A percentile compares a stretch with the other conserved stretches of the same genome.
These are phyloP conservation scores for Lipomyces yamadae DNA, from an alignment of 805 yeast species.

Conservation along the genomic window DNA sequence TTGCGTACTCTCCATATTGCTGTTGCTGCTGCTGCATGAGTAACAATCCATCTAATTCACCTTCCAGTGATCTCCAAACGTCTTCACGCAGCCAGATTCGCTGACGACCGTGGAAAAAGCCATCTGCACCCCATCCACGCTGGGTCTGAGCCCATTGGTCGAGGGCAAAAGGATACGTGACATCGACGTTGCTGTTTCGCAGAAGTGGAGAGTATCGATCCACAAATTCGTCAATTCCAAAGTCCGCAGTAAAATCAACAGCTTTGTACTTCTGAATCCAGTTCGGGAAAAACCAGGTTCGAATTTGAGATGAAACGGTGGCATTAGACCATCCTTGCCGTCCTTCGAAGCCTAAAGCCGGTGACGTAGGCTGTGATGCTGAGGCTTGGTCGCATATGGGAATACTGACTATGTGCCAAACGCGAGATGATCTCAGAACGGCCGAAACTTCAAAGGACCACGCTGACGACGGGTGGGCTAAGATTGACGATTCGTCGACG, in stretches of 20 bases:
- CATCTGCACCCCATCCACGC: constrained; percentile 44
- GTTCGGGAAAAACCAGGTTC: constrained; percentile 47
- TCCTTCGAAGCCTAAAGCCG: constrained; percentile 39
- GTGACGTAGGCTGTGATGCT: constrained; percentile 32
- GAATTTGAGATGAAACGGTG: constrained; percentile 47
- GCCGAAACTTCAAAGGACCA: constrained; percentile 37
- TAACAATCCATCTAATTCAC: constrained; percentile 36
- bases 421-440: constrained; percentile 43
- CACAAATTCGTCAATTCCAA: constrained; percentile 48
- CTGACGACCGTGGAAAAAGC: constrained; percentile 46
- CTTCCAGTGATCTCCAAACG: constrained; percentile 48
- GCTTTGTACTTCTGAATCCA: constrained; percentile 47
- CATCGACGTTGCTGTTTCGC: constrained; percentile 39
- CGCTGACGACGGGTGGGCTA: constrained; percentile 14
- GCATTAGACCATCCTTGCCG: constrained; percentile 45
- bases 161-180: constrained; percentile 39
- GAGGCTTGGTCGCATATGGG: constrained; percentile 37
- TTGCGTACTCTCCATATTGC: constrained; percentile 3
- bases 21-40: constrained; percentile 26
- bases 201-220: constrained; percentile 44
- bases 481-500: constrained; percentile 25
- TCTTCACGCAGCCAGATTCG: constrained; percentile 49
- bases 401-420: constrained; percentile 46
- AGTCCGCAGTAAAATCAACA: constrained; percentile 50
- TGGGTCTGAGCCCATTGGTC: constrained; percentile 47